Percentiles rank a stretch among this genome's conserved stretches.
Evolutionary conservation across 2,329 filamentous ascomycete species (phyloP).

Genomic region (Malbranchea zuffiana): DNA sequence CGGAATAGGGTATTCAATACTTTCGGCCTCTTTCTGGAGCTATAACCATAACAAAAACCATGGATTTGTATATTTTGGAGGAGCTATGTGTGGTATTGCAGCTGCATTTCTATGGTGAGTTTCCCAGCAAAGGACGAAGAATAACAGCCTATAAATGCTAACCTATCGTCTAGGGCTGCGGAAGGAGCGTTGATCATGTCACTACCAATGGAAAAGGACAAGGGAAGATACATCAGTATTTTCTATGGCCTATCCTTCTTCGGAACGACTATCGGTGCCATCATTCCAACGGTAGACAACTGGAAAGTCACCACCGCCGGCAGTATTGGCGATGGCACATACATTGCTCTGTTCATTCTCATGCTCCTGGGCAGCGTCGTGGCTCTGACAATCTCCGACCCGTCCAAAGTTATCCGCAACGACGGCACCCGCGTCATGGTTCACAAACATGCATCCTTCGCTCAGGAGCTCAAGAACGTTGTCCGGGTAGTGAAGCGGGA

Average conservation of each 20-base stretch:
- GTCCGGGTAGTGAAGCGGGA: neutral
- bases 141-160: neutral
- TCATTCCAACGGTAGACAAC: neutral
- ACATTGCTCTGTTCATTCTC: conserved; percentile 1
- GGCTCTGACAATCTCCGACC: neutral
- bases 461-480: conserved; percentile 1
- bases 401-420: neutral
- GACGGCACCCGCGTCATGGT: neutral
- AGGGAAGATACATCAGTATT: neutral
- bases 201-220: neutral
- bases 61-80: neutral
- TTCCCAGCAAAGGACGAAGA: too few relatives aligned
- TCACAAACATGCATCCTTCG: neutral
- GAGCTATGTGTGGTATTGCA: neutral
- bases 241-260: conserved; percentile 1
- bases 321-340: neutral
- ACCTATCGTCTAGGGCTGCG: neutral
- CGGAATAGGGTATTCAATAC: neutral
- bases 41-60: conserved; percentile 1
- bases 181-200: neutral
- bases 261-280: neutral
- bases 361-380: neutral
- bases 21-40: neutral
- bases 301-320: neutral
- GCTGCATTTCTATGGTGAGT: neutral